Conservation (phyloP, 2,329 filamentous ascomycete species). For the Mariannaea sp. region DNA sequence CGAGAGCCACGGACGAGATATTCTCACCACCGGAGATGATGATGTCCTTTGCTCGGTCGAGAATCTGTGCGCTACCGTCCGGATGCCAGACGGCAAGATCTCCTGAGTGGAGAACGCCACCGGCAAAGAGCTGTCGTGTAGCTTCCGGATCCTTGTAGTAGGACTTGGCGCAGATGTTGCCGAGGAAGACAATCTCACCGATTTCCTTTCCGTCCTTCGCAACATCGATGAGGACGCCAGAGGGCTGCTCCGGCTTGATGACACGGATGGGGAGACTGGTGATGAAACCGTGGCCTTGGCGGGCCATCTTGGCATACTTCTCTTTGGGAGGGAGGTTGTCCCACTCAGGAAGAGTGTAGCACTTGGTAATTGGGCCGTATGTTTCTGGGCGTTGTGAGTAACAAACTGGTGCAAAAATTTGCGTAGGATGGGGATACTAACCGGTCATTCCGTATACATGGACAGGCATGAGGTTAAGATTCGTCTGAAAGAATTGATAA, state of each 20-base stretch:
- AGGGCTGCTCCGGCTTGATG: conserved; percentile 76
- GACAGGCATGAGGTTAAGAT: conserved; percentile 83
- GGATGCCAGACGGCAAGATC: conserved; percentile 93
- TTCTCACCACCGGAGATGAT: conserved; percentile 98
- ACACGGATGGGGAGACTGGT: conserved; percentile 80
- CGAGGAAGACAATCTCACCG: conserved; percentile 74
- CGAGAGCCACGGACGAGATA: conserved; percentile 90
- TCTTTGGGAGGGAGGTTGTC: conserved; percentile 73
- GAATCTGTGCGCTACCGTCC: conserved; percentile 88
- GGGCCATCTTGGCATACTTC: conserved; percentile 87
- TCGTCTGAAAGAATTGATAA: conserved; percentile 40
- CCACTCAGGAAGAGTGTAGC: conserved; percentile 87
- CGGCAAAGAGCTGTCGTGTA: conserved; percentile 83
- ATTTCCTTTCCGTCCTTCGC: conserved; percentile 55
- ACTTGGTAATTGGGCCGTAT: conserved; percentile 94
- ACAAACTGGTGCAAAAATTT: not conserved
- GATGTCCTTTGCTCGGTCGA: conserved; percentile 95
- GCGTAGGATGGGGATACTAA: conserved; percentile 18
- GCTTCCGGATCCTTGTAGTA: conserved; percentile 92
- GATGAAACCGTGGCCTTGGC: conserved; percentile 91
- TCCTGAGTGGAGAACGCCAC: conserved; percentile 85
- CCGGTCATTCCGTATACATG: conserved; percentile 85
- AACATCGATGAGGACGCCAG: conserved; percentile 57
- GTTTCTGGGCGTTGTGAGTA: conserved; percentile 61
- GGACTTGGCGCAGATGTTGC: conserved; percentile 89